phyloP scores from a whole-genome alignment of 306 rosid genomes.

The Mimosa bimucronata region DNA sequence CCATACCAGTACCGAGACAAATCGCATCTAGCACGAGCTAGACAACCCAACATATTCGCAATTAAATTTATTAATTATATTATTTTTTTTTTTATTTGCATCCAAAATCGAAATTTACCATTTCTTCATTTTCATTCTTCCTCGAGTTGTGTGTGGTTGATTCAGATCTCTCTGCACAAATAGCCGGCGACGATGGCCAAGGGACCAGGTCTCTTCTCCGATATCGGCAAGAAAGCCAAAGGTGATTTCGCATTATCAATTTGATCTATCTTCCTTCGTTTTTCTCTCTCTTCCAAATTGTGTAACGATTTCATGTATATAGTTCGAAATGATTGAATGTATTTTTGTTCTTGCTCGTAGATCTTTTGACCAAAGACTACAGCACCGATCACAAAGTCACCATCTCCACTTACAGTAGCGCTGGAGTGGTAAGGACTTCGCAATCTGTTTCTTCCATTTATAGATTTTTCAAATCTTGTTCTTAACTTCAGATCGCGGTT shows the following conservation, averaged over 20 bases:
- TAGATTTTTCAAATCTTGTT: background rate
- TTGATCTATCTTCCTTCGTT: background rate
- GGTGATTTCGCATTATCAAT: constrained; percentile 35
- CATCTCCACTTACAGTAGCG: constrained; percentile 55
- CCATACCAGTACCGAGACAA: background rate
- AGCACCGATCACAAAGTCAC: constrained; percentile 66
- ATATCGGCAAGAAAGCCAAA: constrained; percentile 69
- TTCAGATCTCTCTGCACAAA: background rate
- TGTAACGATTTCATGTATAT: constrained; percentile 4
- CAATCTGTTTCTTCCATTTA: background rate
- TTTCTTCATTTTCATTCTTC: constrained; percentile 28
- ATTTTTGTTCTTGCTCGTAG: constrained; percentile 42
- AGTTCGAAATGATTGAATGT: constrained; percentile 8
- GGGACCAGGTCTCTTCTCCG: constrained; percentile 68
- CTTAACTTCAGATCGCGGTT: background rate
- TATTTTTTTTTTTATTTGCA: background rate
- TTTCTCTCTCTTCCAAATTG: background rate
- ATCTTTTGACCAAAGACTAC: constrained; percentile 68
- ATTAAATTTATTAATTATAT: background rate
- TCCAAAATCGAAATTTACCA: background rate
- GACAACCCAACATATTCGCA: constrained; percentile 6
- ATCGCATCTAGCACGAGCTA: constrained; percentile 10
- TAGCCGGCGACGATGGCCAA: constrained; percentile 52
- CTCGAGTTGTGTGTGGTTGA: background rate
- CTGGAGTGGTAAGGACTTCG: constrained; percentile 61